Percentiles rank a stretch among this genome's conserved stretches.
Conservation (phyloP, 305 asterid genomes). For the Petunia hybrid region DNA sequence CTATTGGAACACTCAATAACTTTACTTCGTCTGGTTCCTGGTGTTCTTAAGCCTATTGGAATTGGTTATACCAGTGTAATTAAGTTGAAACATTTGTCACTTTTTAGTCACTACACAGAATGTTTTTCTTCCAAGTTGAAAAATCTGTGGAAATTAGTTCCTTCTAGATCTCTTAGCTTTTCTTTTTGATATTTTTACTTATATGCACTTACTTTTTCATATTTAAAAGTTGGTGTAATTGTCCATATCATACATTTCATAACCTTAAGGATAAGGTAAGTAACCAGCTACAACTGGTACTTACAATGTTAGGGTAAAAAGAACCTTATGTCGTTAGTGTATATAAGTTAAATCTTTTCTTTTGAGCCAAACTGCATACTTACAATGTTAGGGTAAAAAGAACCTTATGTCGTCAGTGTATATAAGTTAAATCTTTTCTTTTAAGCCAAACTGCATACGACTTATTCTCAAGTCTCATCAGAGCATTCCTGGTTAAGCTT, state of each 20-base stretch:
- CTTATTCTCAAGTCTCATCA: background rate
- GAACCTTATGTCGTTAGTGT: background rate
- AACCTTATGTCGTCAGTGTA: background rate
- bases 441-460: background rate
- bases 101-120: too few species aligned
- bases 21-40: too few species aligned
- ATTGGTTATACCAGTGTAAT: too few species aligned
- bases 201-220: too few species aligned
- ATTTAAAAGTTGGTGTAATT: background rate
- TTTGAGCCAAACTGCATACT: background rate
- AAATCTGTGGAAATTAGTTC: too few species aligned
- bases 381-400: background rate
- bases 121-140: too few species aligned
- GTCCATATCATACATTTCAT: background rate
- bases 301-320: background rate
- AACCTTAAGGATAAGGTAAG: background rate
- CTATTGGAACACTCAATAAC: too few species aligned
- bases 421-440: conserved; percentile 11
- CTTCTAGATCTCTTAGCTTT: background rate
- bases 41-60: too few species aligned
- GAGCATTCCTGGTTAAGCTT: conserved; percentile 12
- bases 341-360: conserved; percentile 5
- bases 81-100: too few species aligned
- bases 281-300: background rate
- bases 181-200: too few species aligned